These are phyloP conservation scores for Dendrostoma leiphaemia DNA, from an alignment of 2,329 filamentous ascomycete species.

Conservation along the genomic window DNA sequence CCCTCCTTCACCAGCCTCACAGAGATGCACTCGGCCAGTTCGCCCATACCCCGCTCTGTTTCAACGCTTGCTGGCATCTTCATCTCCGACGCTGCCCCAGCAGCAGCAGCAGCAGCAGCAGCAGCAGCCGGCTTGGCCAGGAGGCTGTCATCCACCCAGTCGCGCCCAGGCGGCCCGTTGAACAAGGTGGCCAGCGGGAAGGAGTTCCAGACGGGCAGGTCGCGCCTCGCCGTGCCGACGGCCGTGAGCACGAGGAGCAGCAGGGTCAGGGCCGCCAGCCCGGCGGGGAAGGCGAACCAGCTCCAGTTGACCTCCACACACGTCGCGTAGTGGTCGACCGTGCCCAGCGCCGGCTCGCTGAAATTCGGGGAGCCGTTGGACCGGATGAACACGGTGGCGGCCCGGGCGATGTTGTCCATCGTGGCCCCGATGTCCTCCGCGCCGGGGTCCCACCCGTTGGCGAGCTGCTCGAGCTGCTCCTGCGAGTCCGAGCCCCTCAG, in stretches of 20 bases:
- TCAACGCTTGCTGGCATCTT: no score
- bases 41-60: no score
- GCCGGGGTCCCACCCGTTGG: background rate
- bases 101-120: no score
- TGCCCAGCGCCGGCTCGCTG: background rate
- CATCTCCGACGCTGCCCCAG: no score
- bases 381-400: background rate
- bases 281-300: constrained; percentile 4
- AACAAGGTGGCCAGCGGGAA: constrained; percentile 2
- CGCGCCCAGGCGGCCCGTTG: background rate
- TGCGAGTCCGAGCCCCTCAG: no score
- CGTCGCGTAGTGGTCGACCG: background rate
- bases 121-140: no score
- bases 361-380: background rate
- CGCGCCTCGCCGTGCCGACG: background rate
- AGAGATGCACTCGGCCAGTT: no score
- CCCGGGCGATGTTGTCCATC: constrained; percentile 1
- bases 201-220: constrained; percentile 1
- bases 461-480: background rate
- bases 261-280: background rate
- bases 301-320: constrained; percentile 6
- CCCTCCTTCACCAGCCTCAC: no score
- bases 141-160: constrained; percentile 3
- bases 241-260: background rate
- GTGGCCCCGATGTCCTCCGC: background rate